Evolutionary conservation across 192 early-diverging fungal genomes (phyloP).

Genomic region (Podila verticillata): DNA sequence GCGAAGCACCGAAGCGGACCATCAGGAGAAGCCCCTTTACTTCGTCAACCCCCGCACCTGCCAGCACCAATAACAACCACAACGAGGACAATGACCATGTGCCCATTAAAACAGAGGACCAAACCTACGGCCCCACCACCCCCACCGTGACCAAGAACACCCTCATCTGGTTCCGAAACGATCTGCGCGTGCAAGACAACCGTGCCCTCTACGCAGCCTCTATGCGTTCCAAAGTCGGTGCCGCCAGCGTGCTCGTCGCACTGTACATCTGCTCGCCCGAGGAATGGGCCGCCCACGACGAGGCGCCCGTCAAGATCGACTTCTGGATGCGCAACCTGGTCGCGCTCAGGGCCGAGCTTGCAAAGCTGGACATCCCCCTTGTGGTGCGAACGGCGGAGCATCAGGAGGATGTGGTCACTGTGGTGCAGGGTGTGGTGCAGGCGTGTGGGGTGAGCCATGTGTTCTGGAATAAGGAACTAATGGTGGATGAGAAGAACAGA

Average conservation of each 20-base stretch:
- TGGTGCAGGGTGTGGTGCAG: conserved; percentile 10
- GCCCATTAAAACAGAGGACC: neutral
- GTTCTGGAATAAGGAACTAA: conserved; percentile 39
- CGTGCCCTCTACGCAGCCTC: conserved; percentile 50
- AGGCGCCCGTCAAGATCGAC: conserved; percentile 62
- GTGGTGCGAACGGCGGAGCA: conserved; percentile 40
- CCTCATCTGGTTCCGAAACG: conserved; percentile 60
- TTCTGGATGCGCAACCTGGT: conserved; percentile 61
- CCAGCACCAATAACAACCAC: no score
- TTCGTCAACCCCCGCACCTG: no score
- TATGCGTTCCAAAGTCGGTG: conserved; percentile 28
- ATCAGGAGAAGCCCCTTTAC: no score
- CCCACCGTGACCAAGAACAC: conserved; percentile 34
- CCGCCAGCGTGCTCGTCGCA: conserved; percentile 25
- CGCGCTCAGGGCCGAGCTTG: conserved; percentile 40
- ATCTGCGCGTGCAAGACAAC: conserved; percentile 58
- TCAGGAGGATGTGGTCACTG: conserved; percentile 17
- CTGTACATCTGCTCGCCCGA: conserved; percentile 64
- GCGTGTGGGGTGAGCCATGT: conserved; percentile 45
- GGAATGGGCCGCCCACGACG: conserved; percentile 67
- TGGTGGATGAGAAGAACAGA: conserved; percentile 59
- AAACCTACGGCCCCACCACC: neutral
- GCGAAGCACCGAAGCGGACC: no score
- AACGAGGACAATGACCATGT: no score
- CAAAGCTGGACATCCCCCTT: conserved; percentile 53